Base-by-base conservation (phyloP, 257 asterid species). In the Gardenia jasminoides region DNA sequence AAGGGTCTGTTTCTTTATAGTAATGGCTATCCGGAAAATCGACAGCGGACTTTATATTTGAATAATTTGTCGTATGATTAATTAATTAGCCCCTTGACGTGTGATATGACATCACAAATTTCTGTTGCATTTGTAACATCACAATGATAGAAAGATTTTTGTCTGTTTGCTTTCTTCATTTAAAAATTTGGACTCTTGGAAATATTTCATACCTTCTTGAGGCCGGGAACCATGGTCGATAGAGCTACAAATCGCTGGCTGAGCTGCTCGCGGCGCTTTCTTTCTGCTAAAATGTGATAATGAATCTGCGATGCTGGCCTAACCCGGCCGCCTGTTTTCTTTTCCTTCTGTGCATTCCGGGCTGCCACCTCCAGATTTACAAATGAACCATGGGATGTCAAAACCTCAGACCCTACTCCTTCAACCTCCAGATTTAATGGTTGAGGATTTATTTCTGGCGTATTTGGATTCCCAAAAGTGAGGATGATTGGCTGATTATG, bases 191-290 rank as follows among this genome's bases (percentile, higher is more conserved):
- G 22, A 64, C 2, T 46, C 13, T 46, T 46, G 50, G 50, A 46
- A 46, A 46, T 8, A 46, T 10, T 11, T 7, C 2, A 46, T 28
- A 85, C 86, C 83, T 86, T 80, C 72, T 81, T 78, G 28, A 80
- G 81, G 52, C 79, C 83, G 30, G 89, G 84, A 50, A 85, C 82
- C 10, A 80, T 71, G 52, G 81, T 9, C 0, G 80, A 70, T 13
- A 83, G 83, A 11, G 78, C 77, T 19, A 70, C 62, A 68, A 85
- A 81, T 71, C 68, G 69, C 56, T 81, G 86, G 76, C 86, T 81
- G 65, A 84, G 78, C 61, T 43, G 78, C 80, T 84, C 82, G 26
- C 85, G 79, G 30, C 79, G 64, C 67, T 80, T 80, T 36, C 83
- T 73, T 46, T 80, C 83, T 7, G 83, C 78, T 46, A 80, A 65